Evolutionary conservation across 805 yeast species (phyloP).

Genomic region (Yarrowia keelungensis): DNA sequence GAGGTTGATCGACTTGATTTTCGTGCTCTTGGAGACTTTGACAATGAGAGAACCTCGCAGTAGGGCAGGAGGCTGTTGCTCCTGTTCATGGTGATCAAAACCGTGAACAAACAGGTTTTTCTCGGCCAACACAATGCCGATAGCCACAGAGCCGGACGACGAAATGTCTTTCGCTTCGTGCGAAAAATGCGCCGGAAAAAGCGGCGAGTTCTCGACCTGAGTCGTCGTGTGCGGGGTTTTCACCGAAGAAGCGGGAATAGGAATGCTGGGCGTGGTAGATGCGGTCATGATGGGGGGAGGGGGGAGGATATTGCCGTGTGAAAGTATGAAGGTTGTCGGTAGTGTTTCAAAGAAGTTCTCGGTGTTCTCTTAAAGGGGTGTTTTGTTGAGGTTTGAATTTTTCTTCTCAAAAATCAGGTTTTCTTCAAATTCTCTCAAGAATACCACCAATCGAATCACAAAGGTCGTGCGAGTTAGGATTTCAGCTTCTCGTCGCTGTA

Average conservation of each 20-base stretch:
- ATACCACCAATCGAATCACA: no score
- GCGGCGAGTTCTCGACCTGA: slow-evolving; percentile 19
- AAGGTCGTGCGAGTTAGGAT: no score
- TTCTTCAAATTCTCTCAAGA: no score
- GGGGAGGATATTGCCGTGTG: no score
- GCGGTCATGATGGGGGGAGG: not conserved
- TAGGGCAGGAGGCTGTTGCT: slow-evolving; percentile 54
- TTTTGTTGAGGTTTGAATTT: no score
- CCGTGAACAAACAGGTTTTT: slow-evolving; percentile 83
- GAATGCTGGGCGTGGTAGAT: not conserved
- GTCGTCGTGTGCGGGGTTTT: slow-evolving; percentile 17
- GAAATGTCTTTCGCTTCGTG: slow-evolving; percentile 57
- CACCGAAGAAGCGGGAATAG: not conserved
- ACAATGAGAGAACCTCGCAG: slow-evolving; percentile 79
- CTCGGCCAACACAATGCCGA: slow-evolving; percentile 81
- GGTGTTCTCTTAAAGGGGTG: no score
- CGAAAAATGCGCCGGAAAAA: slow-evolving; percentile 25
- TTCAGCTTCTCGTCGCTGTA: no score
- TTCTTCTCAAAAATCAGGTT: no score
- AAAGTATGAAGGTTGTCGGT: no score
- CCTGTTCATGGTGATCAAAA: slow-evolving; percentile 64
- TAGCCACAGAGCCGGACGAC: slow-evolving; percentile 67
- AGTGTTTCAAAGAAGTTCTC: no score
- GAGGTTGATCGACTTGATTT: slow-evolving; percentile 69
- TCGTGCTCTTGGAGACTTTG: slow-evolving; percentile 73